These are phyloP conservation scores for Lachancea sp. DNA, from an alignment of 805 yeast genomes.

Conservation along the genomic window DNA sequence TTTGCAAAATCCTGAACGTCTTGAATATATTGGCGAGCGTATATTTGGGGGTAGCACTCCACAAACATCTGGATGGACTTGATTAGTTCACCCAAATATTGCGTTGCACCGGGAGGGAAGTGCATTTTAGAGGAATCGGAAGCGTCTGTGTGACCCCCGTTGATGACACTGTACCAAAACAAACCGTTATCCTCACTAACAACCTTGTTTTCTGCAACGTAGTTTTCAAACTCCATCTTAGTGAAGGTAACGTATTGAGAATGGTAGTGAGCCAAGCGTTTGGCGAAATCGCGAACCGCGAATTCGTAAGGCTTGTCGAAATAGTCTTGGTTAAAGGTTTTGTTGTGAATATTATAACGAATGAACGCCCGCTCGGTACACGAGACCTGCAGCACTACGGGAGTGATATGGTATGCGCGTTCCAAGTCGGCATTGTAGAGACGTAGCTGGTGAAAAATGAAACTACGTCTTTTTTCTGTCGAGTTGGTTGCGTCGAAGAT, in stretches of 20 bases:
- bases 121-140: conserved; percentile 11
- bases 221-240: conserved; percentile 17
- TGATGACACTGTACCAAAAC: conserved; percentile 18
- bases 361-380: conserved; percentile 48
- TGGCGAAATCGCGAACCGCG: conserved; percentile 55
- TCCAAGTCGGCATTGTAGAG: conserved; percentile 13
- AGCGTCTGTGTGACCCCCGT: conserved; percentile 18
- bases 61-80: conserved; percentile 19
- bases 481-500: conserved; percentile 60
- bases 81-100: conserved; percentile 14
- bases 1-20: conserved; percentile 17
- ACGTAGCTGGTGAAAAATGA: conserved; percentile 23
- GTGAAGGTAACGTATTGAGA: conserved; percentile 28
- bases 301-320: conserved; percentile 42
- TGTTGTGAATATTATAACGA: conserved; percentile 56
- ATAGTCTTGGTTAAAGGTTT: conserved; percentile 59
- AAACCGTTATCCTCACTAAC: conserved; percentile 14
- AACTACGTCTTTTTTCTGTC: conserved; percentile 38
- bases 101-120: conserved; percentile 16
- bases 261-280: conserved; percentile 46
- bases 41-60: conserved; percentile 18
- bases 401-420: conserved; percentile 32
- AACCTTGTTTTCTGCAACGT: conserved; percentile 11
- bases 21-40: conserved; percentile 21
- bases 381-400: conserved; percentile 53